These are phyloP conservation scores for Calonectria multiphialidica DNA, from an alignment of 2,329 filamentous ascomycete genomes.

Conservation along the genomic window DNA sequence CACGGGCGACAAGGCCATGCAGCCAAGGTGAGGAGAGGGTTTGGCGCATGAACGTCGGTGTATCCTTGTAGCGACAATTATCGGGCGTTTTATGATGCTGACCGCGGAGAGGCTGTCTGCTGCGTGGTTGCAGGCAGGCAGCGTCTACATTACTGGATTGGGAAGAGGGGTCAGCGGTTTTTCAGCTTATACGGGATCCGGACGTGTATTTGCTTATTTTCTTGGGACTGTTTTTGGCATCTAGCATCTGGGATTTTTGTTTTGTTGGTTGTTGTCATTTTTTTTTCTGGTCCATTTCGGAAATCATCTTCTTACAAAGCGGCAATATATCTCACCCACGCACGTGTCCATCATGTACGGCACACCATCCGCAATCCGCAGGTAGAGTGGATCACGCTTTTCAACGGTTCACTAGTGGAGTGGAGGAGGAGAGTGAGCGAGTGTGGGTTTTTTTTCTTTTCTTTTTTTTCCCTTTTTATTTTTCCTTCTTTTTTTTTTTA, in stretches of 20 bases:
- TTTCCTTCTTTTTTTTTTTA: neutral
- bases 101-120: neutral
- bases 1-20: constrained; percentile 13
- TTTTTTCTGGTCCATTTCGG: neutral
- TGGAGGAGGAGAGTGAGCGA: no score
- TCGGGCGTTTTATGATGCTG: constrained; percentile 22
- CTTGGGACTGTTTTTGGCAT: neutral
- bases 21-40: constrained; percentile 28
- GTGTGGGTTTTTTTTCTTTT: neutral
- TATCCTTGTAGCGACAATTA: constrained; percentile 23
- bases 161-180: constrained; percentile 2
- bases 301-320: neutral
- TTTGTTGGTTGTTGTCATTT: neutral
- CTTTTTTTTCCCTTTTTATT: neutral
- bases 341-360: neutral
- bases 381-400: neutral
- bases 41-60: constrained; percentile 35
- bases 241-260: neutral
- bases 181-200: constrained; percentile 6
- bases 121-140: constrained; percentile 5
- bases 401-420: constrained; percentile 4
- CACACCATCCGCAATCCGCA: constrained; percentile 4
- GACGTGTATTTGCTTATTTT: neutral
- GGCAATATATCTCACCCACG: neutral
- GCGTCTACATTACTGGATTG: constrained; percentile 3